Base-by-base conservation (phyloP, 805 yeast species). In the Maudiozyma barnettii region DNA sequence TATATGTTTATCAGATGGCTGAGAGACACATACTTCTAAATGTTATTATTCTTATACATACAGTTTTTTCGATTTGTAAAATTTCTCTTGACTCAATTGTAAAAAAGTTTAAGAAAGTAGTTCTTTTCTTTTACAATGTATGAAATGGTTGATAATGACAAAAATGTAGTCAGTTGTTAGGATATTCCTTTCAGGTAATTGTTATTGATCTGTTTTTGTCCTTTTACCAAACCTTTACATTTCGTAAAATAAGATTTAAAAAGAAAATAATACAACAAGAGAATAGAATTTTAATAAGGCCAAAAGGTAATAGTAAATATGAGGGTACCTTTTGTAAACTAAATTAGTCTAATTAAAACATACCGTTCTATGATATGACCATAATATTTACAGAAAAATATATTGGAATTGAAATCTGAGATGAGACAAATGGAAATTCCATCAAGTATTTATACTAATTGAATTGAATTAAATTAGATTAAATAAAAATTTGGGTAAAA, bases 261-360 rank as follows among this genome's bases (percentile, higher is more conserved):
- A 37, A 37, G 23, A 19, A 37, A 22, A 14, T 20, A 39, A 14
- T n/a, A n/a, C 22, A 14, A 22, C 8, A 39, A 39, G n/a, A 39
- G 5, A n/a, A 23, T 14, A 14, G 19, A 16, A 3, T 33, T 10
- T 36, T 6, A 16, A 22, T 14, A 39, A 21, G 30, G 18, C 20
- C 38, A 39, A 40, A 26, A 40, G 43, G n/a, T 40, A 40, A 26
- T 40, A 40, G 21, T 26, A 26, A 26, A 26, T 26, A 26, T 26
- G 35, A 29, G 26, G 22, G 16, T 16, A 40, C 20, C 19, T 26
- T 26, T 40, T 40, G 22, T 26, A 26, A 39, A 40, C 21, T 13
- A 23, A 40, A 40, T 16, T 54, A 51, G 53, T 53, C 41, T 53
- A 46, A 45, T 47, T 46, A 36, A 50, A 55, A 53, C 49, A 53